phyloP scores from a whole-genome alignment of 2,329 filamentous ascomycete genomes.

The Monascus ruber region DNA sequence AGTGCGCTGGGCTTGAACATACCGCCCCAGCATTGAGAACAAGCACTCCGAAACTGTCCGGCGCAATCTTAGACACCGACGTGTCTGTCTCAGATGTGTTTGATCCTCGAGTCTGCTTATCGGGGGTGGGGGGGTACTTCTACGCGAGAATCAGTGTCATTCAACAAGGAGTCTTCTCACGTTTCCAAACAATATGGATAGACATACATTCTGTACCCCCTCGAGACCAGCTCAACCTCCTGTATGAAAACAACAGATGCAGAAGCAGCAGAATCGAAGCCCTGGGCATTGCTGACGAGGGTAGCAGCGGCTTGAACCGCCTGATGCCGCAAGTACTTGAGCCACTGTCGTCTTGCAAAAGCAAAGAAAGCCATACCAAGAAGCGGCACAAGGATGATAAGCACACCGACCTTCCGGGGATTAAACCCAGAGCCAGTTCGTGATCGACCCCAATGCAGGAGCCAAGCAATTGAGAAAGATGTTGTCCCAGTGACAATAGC shows the following conservation, averaged over 20 bases:
- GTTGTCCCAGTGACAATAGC: conserved; percentile 53
- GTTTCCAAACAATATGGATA: conserved; percentile 5
- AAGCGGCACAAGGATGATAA: conserved; percentile 37
- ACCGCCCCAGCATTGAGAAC: conserved; percentile 57
- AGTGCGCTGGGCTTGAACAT: conserved; percentile 56
- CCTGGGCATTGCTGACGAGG: conserved; percentile 64
- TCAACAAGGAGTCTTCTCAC: not conserved
- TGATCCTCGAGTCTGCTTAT: conserved; percentile 82
- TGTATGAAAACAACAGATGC: conserved; percentile 74
- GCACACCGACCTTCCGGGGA: conserved; percentile 27
- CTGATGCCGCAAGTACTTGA: conserved; percentile 65
- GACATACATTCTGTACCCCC: conserved; percentile 71
- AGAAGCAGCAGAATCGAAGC: conserved; percentile 65
- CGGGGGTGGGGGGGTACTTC: conserved; percentile 81
- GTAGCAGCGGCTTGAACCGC: conserved; percentile 57
- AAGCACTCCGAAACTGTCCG: conserved; percentile 62
- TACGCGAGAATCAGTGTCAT: conserved; percentile 28
- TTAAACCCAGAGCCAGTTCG: conserved; percentile 37
- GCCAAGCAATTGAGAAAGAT: conserved; percentile 52
- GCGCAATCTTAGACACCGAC: conserved; percentile 70
- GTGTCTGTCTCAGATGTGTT: conserved; percentile 61
- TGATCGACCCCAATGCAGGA: conserved; percentile 60
- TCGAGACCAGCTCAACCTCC: conserved; percentile 88
- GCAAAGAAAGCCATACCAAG: conserved; percentile 53
- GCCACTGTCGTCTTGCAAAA: conserved; percentile 67